Conservation (phyloP, 352 stramenopile species). For the Thalassiosira pacifica region DNA sequence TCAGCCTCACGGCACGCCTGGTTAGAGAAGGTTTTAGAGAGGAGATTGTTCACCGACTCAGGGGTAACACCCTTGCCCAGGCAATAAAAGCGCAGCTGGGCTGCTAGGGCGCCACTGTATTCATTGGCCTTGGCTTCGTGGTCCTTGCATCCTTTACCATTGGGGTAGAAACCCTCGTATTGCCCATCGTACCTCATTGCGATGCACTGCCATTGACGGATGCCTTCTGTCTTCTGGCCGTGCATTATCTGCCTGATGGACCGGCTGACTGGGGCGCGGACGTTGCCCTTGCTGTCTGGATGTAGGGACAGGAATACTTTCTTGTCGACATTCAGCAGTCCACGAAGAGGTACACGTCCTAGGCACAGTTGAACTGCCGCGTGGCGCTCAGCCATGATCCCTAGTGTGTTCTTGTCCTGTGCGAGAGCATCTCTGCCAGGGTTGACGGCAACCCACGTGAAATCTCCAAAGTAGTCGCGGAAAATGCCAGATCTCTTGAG, state of each 20-base stretch:
- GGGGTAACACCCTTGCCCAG: not conserved
- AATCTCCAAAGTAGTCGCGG: not conserved
- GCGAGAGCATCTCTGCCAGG: too few species aligned
- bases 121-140: not conserved
- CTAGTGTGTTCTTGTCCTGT: constrained; percentile 2
- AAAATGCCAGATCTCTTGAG: not conserved
- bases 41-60: not conserved
- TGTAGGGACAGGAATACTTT: not conserved
- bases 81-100: too few species aligned
- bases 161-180: too few species aligned
- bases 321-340: not conserved
- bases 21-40: not conserved
- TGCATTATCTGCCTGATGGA: not conserved
- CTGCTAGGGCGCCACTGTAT: too few species aligned
- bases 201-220: not conserved
- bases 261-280: not conserved
- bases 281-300: not conserved
- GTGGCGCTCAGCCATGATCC: not conserved
- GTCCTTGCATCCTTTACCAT: not conserved
- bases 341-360: not conserved
- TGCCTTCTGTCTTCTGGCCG: not conserved
- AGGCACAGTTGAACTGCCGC: not conserved
- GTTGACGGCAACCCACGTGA: not conserved
- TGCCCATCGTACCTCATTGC: too few species aligned
- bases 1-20: not conserved